A percentile compares a stretch with the other conserved stretches of the same genome.
Conservation (phyloP, 495 filamentous ascomycete species). For the Monascus purpureus region DNA sequence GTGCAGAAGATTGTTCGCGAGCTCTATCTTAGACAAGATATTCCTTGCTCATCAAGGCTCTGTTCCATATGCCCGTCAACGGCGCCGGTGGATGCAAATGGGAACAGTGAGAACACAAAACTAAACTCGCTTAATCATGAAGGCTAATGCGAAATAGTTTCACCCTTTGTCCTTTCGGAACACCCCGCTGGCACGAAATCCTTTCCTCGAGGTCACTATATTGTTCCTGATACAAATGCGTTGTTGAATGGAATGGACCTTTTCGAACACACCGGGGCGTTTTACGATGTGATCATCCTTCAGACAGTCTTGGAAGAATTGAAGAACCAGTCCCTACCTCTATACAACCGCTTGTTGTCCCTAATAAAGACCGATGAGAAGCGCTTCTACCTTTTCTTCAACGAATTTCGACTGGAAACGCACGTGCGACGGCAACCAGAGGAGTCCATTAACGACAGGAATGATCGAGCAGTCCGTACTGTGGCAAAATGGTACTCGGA, state of each 20-base stretch:
- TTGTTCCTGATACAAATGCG: slow-evolving; percentile 93
- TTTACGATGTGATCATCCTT: slow-evolving; percentile 88
- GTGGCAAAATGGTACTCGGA: slow-evolving; percentile 81
- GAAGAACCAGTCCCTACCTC: slow-evolving; percentile 77
- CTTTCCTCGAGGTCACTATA: slow-evolving; percentile 81
- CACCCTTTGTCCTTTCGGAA: slow-evolving; percentile 76
- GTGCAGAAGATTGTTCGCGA: slow-evolving; percentile 98
- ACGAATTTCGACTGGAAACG: slow-evolving; percentile 90
- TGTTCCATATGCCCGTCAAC: slow-evolving; percentile 57
- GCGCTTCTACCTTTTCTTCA: slow-evolving; percentile 97
- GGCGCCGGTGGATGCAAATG: slow-evolving; percentile 64
- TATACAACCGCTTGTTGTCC: slow-evolving; percentile 84
- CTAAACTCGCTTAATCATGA: neutral
- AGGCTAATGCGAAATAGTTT: slow-evolving; percentile 38
- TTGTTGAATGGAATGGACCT: slow-evolving; percentile 92
- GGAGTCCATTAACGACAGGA: slow-evolving; percentile 92
- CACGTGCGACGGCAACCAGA: slow-evolving; percentile 58
- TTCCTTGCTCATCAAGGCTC: slow-evolving; percentile 88
- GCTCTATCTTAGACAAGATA: slow-evolving; percentile 89
- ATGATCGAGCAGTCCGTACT: slow-evolving; percentile 78
- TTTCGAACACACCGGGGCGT: slow-evolving; percentile 80
- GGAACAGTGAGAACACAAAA: slow-evolving; percentile 42
- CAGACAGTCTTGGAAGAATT: slow-evolving; percentile 96
- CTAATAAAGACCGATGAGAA: slow-evolving; percentile 91
- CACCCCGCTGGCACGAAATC: slow-evolving; percentile 66